A percentile compares a stretch with the other conserved stretches of the same genome.
These are phyloP conservation scores for Achaetomium macrosporum DNA, from an alignment of 2,329 filamentous ascomycete species.

Conservation along the genomic window DNA sequence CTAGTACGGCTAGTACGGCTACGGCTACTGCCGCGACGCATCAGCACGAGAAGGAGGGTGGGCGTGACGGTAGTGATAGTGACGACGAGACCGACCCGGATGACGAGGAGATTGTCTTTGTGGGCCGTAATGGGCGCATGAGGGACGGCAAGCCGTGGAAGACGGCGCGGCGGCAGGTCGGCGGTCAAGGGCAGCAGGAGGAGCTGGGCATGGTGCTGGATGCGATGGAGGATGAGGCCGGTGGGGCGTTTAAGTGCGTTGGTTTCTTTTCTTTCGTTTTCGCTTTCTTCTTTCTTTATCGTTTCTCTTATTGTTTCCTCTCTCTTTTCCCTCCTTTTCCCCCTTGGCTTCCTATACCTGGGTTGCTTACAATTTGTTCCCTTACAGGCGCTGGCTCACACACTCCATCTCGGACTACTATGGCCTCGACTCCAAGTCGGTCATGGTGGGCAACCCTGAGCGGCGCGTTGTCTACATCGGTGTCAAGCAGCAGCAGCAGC, in stretches of 20 bases:
- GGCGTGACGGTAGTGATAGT: slow-evolving; percentile 10
- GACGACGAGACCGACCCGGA: slow-evolving; percentile 44
- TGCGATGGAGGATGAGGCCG: slow-evolving; percentile 65
- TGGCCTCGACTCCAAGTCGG: slow-evolving; percentile 75
- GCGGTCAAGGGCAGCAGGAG: slow-evolving; percentile 55
- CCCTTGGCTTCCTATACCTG: neutral
- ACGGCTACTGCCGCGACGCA: slow-evolving; percentile 6
- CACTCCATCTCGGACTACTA: slow-evolving; percentile 92
- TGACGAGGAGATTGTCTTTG: slow-evolving; percentile 59
- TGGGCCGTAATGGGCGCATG: slow-evolving; percentile 63
- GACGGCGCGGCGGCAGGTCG: slow-evolving; percentile 45
- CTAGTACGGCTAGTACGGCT: too few relatives aligned
- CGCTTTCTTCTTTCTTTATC: neutral
- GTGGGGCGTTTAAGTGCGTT: slow-evolving; percentile 74
- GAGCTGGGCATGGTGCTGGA: slow-evolving; percentile 70
- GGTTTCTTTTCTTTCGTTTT: neutral
- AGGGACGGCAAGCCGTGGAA: slow-evolving; percentile 37
- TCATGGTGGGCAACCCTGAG: slow-evolving; percentile 64
- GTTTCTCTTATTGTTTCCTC: neutral
- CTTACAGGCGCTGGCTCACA: slow-evolving; percentile 74
- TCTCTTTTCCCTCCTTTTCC: slow-evolving; percentile 20
- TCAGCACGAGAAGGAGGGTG: neutral
- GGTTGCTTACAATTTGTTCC: slow-evolving; percentile 15
- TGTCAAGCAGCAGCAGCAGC: slow-evolving; percentile 44
- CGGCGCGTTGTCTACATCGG: slow-evolving; percentile 80